A percentile compares a stretch with the other conserved stretches of the same genome.
phyloP scores from a whole-genome alignment of 306 rosid genomes.

The Leucaena leucocephala region DNA sequence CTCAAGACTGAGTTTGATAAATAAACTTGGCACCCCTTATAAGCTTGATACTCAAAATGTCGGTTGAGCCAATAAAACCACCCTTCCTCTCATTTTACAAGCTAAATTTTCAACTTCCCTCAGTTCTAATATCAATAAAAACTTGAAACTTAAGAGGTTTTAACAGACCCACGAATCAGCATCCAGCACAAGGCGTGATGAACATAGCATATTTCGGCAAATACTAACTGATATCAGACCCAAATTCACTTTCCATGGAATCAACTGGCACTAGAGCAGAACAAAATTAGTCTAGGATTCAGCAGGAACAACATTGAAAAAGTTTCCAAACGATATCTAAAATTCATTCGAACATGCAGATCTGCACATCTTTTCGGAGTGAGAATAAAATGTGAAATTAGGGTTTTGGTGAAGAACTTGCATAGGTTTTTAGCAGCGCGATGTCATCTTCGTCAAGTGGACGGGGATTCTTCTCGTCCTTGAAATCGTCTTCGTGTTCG shows the following conservation, averaged over 20 bases:
- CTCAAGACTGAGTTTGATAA: neutral
- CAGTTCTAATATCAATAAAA: neutral
- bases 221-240: neutral
- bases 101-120: neutral
- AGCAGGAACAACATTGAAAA: neutral
- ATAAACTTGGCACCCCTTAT: neutral
- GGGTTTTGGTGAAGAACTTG: conserved; percentile 41
- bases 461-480: conserved; percentile 86
- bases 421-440: conserved; percentile 87
- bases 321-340: neutral
- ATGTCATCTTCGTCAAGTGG: conserved; percentile 91
- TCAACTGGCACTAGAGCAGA: neutral
- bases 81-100: neutral
- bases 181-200: neutral
- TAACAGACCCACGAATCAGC: neutral
- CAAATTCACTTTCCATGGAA: neutral
- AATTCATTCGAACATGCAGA: neutral
- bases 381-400: neutral
- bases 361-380: neutral
- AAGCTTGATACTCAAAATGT: neutral
- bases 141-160: conserved; percentile 3
- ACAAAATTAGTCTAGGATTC: neutral
- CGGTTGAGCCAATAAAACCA: neutral
- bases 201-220: neutral
- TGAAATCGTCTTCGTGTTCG: conserved; percentile 68